Base-by-base conservation (phyloP, 306 rosid species). In the Ochetophila trinervis region DNA sequence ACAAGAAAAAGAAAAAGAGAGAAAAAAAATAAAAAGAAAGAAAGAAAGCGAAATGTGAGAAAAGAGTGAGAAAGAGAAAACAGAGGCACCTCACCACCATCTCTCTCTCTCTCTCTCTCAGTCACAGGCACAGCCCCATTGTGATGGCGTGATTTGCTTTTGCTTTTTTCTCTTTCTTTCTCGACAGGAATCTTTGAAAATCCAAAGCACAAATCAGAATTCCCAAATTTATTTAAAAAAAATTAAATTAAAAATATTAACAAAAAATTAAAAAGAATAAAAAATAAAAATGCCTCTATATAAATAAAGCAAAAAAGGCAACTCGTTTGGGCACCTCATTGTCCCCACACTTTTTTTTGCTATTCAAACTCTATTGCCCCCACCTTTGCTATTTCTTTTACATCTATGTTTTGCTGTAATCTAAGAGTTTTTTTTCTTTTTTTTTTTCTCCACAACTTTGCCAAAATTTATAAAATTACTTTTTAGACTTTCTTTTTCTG, bases 181-280 rank as follows among this genome's bases (percentile, higher is more conserved):
- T 72, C 65, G 62, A 84, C 72, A 50, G 81, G 88, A 85, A 85
- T 88, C 95, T 85, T 85, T 80, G 80, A 76, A 85, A 83, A 79
- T 78, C 74, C 80, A 75, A 79, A 76, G 83, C 79, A 70, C 44
- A 67, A 56, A 61, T 67, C 68, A 67, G 70, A 75, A 74, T 55
- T 16, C 10, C 48, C 58, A 55, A 59, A 14, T 53, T 62, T 59
- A 63, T 27, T 27, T 27, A 44, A 19, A 53, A 70, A 62, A 19
- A 57, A 49, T 44, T 0, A 6, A 49, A n/a, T n/a, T n/a, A n/a
- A n/a, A n/a, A n/a, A n/a, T n/a, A n/a, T n/a, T n/a, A n/a, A 50
- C 42, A 65, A 16, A 27, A 50, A 35, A 35, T 27, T 27, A 44
- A 19, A 53, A 70, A 62, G 17, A 57, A 49, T 44, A 0, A 6